Base-by-base conservation (phyloP, 2,329 filamentous ascomycete species). In the Trichophyton equinum region DNA sequence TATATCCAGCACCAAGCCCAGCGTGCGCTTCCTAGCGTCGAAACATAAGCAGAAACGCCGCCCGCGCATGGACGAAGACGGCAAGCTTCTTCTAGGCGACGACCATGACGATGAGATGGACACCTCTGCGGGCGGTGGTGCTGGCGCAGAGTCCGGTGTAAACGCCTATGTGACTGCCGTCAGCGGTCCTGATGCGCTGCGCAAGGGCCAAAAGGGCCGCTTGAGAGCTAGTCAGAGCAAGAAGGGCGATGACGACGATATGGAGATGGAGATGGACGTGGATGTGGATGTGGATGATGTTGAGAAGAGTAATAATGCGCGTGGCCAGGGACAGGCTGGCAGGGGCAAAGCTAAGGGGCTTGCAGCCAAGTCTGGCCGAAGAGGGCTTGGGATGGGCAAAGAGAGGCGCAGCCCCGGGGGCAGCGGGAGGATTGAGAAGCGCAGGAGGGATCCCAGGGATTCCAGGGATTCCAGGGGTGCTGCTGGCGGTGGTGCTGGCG, bases 1-100 rank as follows among this genome's bases (percentile, higher is more conserved):
- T 72, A 96, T 99, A 69, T 96, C 91, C 2, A 89, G 89, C 4
- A 96, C 90, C 9, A 92, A 91, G 73, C 92, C 91, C 25, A 74
- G 70, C 59, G 68, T 75, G n/a, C 73, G 75, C 46, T 76, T 76
- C 71, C 68, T 75, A 55, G 74, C 75, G 64, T 71, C 38, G 68
- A 70, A n/a, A 71, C 71, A 40, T 69, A 70, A 15, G 70, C 71
- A 36, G 70, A 73, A 71, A 62, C 76, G 74, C 64, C 75, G 69
- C 33, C 67, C 74, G 51, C 75, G 74, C 65, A 66, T 75, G 60
- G 75, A 76, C 56, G 70, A 73, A 22, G 75, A 78, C 47, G 76
- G 76, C 55, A 76, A 76, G 65, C 70, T 78, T 7, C 63, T 78
- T 44, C 70, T 78, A n/a, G 74, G 71, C 25, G 70, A 71, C 25